Evolutionary conservation across 2,329 filamentous ascomycete genomes (phyloP).

Genomic region (Hypoxylon sp.): DNA sequence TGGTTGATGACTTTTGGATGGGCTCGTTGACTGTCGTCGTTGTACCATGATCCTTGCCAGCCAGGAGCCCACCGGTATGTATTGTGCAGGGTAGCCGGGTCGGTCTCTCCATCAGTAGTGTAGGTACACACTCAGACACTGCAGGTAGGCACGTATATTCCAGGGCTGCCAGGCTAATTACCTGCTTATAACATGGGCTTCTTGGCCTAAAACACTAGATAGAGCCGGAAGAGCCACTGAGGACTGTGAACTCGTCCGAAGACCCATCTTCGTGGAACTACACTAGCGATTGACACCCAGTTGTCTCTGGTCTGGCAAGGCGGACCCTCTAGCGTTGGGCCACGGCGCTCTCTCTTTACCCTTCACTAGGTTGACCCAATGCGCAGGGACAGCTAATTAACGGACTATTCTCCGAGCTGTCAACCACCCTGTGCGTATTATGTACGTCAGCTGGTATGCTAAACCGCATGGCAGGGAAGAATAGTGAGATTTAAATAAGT

Average conservation of each 20-base stretch:
- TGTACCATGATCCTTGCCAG: conserved; percentile 44
- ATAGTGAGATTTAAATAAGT: conserved; percentile 17
- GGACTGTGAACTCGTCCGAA: conserved; percentile 21
- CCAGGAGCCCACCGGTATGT: conserved; percentile 35
- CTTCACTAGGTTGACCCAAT: conserved; percentile 9
- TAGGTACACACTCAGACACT: too few species aligned
- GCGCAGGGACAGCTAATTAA: conserved; percentile 16
- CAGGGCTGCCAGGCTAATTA: neutral
- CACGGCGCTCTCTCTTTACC: conserved; percentile 16
- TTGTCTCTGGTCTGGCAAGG: conserved; percentile 32
- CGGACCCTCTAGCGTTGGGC: conserved; percentile 35
- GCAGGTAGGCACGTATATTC: too few species aligned
- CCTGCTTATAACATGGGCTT: neutral
- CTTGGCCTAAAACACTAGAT: neutral
- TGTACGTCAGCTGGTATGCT: conserved; percentile 37
- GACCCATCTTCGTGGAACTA: conserved; percentile 37
- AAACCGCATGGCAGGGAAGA: conserved; percentile 25
- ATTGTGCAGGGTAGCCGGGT: neutral
- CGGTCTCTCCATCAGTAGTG: neutral
- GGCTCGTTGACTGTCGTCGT: conserved; percentile 41
- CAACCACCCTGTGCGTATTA: conserved; percentile 26
- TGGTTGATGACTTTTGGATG: conserved; percentile 39
- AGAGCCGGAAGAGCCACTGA: neutral
- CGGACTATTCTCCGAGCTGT: conserved; percentile 40
- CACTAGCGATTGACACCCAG: conserved; percentile 36